Conservation (phyloP, 345 rosid species). For the Microcos paniculata region DNA sequence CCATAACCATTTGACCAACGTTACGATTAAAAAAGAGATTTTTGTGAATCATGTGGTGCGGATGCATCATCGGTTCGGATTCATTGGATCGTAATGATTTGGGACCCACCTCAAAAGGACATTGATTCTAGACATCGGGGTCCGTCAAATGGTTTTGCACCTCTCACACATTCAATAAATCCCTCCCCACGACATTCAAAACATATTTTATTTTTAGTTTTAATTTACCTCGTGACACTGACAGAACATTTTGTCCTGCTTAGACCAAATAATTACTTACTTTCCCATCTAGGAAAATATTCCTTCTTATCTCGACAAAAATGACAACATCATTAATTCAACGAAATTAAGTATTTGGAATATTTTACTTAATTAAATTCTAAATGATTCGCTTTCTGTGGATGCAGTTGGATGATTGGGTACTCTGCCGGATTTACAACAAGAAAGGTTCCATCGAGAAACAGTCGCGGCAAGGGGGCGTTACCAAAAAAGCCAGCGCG, state of each 20-base stretch:
- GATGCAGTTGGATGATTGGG: conserved; percentile 96
- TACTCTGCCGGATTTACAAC: conserved; percentile 90
- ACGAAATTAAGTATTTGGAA: background rate
- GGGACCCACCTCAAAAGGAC: background rate
- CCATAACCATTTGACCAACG: background rate
- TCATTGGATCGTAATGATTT: background rate
- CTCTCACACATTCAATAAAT: background rate
- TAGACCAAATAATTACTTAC: background rate
- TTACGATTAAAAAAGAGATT: background rate
- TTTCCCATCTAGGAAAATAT: conserved; percentile 20
- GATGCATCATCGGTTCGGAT: background rate
- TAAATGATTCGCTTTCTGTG: background rate
- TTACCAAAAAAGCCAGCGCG: conserved; percentile 2
- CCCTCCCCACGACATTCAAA: background rate
- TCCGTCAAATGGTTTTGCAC: background rate
- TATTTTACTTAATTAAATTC: background rate
- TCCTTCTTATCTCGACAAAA: conserved; percentile 20
- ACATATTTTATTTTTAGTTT: background rate
- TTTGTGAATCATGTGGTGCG: background rate
- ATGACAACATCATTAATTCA: background rate
- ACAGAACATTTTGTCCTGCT: background rate
- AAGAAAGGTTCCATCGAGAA: conserved; percentile 80
- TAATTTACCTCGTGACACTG: background rate
- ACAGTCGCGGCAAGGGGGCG: conserved; percentile 20
- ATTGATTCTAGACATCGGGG: background rate